Base-by-base conservation (phyloP, 2,329 filamentous ascomycete genomes). In the Gnomoniopsis smithogilvyi region DNA sequence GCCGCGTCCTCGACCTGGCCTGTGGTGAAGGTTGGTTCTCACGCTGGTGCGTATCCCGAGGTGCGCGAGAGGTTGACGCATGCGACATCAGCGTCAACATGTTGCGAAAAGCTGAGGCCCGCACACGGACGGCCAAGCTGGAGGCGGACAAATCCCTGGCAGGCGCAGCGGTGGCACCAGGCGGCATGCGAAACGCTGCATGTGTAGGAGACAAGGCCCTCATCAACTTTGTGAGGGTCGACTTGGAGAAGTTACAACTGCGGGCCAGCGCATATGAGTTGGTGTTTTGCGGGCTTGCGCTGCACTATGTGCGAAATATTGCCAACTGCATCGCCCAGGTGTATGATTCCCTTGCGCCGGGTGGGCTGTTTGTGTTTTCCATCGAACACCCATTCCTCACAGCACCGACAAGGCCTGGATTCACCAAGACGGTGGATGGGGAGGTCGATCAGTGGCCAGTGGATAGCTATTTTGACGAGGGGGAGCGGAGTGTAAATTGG, bases 381-480 rank as follows among this genome's bases (percentile, higher is more conserved):
- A 71, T 79, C 45, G 78, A 80, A 64, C 78, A 81, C 59, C 78
- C 78, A 0, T 72, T 80, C 51, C 73, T 70, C 60, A 78, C 76
- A n/a, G 73, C 76, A 6, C 76, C 76, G 46, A 68, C 65, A 7
- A 68, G 67, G 24, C 69, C 69, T 10, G 62, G 62, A 10, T 70
- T 73, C 21, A 63, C 70, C 50, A 54, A 43, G 47, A 55, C 54
- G 24, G 48, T 43, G 36, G 61, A 60, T n/a, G 62, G 68, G 21
- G 64, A 68, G n/a, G 60, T 65, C n/a, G 67, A 65, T 34, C 69
- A 70, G 22, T 80, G 77, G 78, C 72, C 71, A 33, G 63, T 80
- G 38, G 72, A 77, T 64, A 67, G 67, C 34, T 80, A 79, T 61
- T 66, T 74, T 19, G 64, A 67, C 6, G 77, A 81, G 65, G 77